Evolutionary conservation across 2,329 filamentous ascomycete species (phyloP).

Genomic region (Eutypa lata): DNA sequence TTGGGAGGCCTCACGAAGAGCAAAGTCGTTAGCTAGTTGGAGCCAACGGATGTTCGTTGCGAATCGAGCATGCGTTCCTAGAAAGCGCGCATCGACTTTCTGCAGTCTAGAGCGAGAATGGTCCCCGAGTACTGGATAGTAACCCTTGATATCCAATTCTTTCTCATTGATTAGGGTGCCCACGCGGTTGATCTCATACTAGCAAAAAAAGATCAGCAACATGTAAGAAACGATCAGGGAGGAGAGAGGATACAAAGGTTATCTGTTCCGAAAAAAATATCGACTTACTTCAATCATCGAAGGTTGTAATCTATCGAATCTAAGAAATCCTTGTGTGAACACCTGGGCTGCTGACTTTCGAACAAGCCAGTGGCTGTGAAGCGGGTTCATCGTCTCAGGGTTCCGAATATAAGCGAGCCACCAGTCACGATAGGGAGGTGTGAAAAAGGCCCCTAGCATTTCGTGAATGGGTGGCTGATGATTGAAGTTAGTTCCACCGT

Average conservation of each 20-base stretch:
- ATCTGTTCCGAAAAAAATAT: background rate
- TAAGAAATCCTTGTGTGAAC: constrained; percentile 19
- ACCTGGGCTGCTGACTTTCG: constrained; percentile 19
- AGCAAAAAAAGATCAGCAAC: background rate
- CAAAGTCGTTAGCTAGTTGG: constrained; percentile 11
- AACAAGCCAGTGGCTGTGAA: constrained; percentile 28
- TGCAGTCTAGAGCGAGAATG: constrained; percentile 22
- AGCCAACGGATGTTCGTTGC: constrained; percentile 23
- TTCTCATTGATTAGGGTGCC: constrained; percentile 2
- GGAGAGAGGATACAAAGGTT: no score
- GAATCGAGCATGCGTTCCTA: constrained; percentile 27
- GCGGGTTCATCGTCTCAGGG: constrained; percentile 6
- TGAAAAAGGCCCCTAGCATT: constrained; percentile 29
- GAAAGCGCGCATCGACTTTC: constrained; percentile 26
- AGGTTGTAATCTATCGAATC: constrained; percentile 18
- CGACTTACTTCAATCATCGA: constrained; percentile 28
- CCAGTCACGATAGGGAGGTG: constrained; percentile 26
- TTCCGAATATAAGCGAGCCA: constrained; percentile 24
- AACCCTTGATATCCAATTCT: constrained; percentile 18
- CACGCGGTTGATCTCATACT: constrained; percentile 16
- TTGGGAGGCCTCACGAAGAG: constrained; percentile 1
- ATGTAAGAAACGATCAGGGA: no score
- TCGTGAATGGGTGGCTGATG: constrained; percentile 10
- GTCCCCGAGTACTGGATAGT: constrained; percentile 26
- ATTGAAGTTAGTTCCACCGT: constrained; percentile 1